phyloP scores from a whole-genome alignment of 331 rosid species.

The Ulmus americana region DNA sequence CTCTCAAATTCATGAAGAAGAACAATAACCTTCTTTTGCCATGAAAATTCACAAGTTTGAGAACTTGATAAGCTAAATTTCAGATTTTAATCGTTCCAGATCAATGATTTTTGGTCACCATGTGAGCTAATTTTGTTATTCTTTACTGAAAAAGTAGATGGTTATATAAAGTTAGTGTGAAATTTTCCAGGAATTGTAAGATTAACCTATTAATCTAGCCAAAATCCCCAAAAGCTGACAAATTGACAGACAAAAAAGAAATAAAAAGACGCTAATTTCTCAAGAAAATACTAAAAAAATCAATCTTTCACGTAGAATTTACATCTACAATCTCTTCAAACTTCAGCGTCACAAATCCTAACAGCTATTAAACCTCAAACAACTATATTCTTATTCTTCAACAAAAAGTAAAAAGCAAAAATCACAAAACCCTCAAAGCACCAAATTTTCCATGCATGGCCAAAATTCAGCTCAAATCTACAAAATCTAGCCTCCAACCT shows the following conservation, averaged over 20 bases:
- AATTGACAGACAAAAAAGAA: not conserved
- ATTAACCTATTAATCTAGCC: not conserved
- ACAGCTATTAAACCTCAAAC: not conserved
- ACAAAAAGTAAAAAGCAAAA: not conserved
- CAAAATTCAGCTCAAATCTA: not conserved
- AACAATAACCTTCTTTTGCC: not conserved
- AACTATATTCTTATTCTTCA: not conserved
- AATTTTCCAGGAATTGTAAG: not conserved
- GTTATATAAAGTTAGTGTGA: not conserved
- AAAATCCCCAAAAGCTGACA: conserved; percentile 6
- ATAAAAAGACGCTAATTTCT: not conserved
- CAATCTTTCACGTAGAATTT: no score
- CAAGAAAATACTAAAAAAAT: not conserved
- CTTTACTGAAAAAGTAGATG: not conserved
- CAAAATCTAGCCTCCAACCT: not conserved
- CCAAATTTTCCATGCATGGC: not conserved
- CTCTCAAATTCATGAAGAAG: not conserved
- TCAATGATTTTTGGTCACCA: conserved; percentile 7
- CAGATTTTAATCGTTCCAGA: not conserved
- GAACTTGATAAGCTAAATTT: not conserved
- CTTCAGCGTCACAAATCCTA: no score
- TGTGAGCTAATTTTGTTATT: not conserved
- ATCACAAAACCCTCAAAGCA: not conserved
- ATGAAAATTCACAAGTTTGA: not conserved
- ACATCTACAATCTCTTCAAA: no score